Conservation (phyloP, 148 eudicot species). For the Silene uniflora region DNA sequence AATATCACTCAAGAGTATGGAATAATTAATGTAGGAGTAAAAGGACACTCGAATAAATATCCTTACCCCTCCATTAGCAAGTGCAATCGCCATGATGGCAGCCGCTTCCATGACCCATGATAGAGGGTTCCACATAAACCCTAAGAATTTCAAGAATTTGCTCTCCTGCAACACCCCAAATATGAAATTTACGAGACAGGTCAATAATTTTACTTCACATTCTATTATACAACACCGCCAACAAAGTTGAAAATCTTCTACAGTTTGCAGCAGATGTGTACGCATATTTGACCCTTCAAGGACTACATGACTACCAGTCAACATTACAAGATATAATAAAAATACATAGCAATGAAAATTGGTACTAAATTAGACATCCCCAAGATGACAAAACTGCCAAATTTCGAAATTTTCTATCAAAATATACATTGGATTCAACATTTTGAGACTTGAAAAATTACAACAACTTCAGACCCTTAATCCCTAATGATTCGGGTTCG, state of each 20-base stretch:
- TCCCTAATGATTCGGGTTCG: no score
- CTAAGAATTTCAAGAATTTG: conserved; percentile 90
- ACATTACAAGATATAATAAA: not conserved
- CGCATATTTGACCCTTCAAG: conserved; percentile 2
- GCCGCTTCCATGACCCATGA: conserved; percentile 99
- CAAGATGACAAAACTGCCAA: not conserved
- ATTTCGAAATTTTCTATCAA: not conserved
- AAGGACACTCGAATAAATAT: not conserved
- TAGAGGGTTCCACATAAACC: conserved; percentile 99
- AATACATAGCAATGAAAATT: not conserved
- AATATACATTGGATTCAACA: conserved; percentile 1
- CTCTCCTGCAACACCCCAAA: conserved; percentile 75
- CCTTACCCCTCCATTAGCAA: conserved; percentile 99
- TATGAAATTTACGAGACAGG: conserved; percentile 1
- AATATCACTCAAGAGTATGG: not conserved
- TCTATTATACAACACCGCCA: not conserved
- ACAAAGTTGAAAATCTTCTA: not conserved
- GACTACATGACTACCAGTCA: conserved; percentile 7
- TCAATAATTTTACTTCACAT: not conserved
- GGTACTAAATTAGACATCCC: not conserved
- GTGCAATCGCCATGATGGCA: conserved; percentile 99
- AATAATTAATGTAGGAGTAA: not conserved
- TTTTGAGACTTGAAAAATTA: not conserved
- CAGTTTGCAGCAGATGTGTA: not conserved
- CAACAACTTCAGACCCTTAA: no score